Conservation (phyloP, 2,329 filamentous ascomycete genomes). For the Stemphylium vesicarium region DNA sequence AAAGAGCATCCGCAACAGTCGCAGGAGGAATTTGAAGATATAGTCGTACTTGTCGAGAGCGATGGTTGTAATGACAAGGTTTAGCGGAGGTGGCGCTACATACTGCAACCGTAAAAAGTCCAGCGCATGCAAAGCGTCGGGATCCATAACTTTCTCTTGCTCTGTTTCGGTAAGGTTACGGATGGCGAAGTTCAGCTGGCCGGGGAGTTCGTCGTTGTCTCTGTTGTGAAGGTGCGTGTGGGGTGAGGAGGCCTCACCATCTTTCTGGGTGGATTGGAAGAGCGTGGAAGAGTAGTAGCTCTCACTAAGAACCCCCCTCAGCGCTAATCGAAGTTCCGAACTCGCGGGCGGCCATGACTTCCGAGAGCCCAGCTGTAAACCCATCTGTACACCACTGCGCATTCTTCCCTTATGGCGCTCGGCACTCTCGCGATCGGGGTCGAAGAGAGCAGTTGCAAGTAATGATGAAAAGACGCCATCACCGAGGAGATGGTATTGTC, state of each 20-base stretch:
- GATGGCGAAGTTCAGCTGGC: slow-evolving; percentile 72
- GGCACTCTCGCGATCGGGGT: slow-evolving; percentile 78
- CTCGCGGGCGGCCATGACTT: slow-evolving; percentile 92
- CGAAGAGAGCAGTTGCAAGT: slow-evolving; percentile 83
- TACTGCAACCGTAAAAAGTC: slow-evolving; percentile 92
- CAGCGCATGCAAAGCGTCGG: slow-evolving; percentile 82
- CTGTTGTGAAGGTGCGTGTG: slow-evolving; percentile 18
- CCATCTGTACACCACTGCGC: slow-evolving; percentile 71
- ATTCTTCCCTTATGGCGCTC: slow-evolving; percentile 74
- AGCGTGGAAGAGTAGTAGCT: slow-evolving; percentile 62
- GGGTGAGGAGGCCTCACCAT: background rate
- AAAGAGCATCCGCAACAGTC: slow-evolving; percentile 78
- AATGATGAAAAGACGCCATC: slow-evolving; percentile 83
- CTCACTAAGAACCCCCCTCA: slow-evolving; percentile 85
- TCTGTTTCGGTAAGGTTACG: slow-evolving; percentile 75
- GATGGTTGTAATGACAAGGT: slow-evolving; percentile 72
- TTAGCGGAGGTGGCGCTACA: slow-evolving; percentile 73
- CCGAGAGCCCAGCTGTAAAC: slow-evolving; percentile 79
- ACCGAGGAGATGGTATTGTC: slow-evolving; percentile 81
- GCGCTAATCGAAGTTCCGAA: slow-evolving; percentile 85
- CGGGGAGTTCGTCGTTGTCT: slow-evolving; percentile 50
- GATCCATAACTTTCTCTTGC: slow-evolving; percentile 82
- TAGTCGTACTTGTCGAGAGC: slow-evolving; percentile 81
- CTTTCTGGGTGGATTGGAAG: slow-evolving; percentile 30
- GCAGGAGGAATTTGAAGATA: slow-evolving; percentile 80